Evolutionary conservation across 805 yeast species (phyloP), one percentile per base, ranked within the genome.

Genomic region (Torulaspora franciscae): DNA sequence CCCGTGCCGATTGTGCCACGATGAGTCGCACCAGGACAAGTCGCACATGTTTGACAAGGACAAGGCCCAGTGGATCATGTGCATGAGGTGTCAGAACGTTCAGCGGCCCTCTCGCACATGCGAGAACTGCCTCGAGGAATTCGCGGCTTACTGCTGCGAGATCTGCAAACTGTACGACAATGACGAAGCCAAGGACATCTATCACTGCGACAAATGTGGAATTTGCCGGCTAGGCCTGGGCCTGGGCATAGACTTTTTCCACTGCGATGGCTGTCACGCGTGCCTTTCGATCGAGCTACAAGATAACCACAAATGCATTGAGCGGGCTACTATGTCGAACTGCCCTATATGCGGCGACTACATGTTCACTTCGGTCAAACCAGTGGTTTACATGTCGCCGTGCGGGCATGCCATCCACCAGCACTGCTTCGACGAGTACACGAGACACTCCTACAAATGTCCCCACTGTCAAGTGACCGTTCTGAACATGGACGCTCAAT

Each of bases 331-430:
- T 0, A 93, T 85, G 62, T 84, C 95, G 37, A 81, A 89, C 61
- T 90, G 97, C 64, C 95, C 96, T 1, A 87, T 90, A 29, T 90
- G 97, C 66, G 86, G 85, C 46, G 97, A 89, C 56, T 89, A 81
- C 63, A 78, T 90, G 78, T 90, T 90, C 62, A 84, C 88, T 11
- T 82, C 93, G 3, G 79, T 84, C 6, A 75, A 72, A 59, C 82
- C 88, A 8, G 95, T 89, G 34, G 95, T 88, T 15, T 89, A 90
- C 62, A 88, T 90, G 96, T 71, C 75, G 39, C 71, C 73, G 3
- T 90, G 98, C 67, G 96, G 97, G 2, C 98, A 90, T 66, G 86
- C 95, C 30, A 90, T 90, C 47, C 98, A 90, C 67, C 87, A 88
- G 62, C 58, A 64, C 23, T 90, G 98, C 64, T 89, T 80, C 62